Conservation (phyloP, 495 filamentous ascomycete species). For the Lentithecium fluviatile region DNA sequence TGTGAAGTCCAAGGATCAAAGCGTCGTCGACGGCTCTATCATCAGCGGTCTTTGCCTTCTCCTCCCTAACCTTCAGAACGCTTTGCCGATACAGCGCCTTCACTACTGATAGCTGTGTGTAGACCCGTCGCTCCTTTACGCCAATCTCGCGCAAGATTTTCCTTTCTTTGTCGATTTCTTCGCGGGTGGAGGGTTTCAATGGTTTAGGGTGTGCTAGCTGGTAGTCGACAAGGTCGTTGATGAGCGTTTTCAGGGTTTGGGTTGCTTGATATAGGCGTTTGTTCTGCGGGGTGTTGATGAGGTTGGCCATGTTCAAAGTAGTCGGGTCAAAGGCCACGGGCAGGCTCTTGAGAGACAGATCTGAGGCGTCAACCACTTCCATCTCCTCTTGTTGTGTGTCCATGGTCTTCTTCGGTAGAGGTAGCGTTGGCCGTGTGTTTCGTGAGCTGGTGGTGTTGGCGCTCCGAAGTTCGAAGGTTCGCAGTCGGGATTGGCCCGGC, state of each 20-base stretch:
- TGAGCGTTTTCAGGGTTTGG: slow-evolving; percentile 6
- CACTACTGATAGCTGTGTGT: slow-evolving; percentile 75
- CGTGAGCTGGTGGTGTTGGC: too few species aligned
- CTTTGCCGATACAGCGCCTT: slow-evolving; percentile 80
- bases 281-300: slow-evolving; percentile 21
- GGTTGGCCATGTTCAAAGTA: neutral
- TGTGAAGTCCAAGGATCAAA: slow-evolving; percentile 89
- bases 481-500: too few species aligned
- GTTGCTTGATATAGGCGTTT: slow-evolving; percentile 11
- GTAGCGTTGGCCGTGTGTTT: too few species aligned
- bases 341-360: too few species aligned
- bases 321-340: too few species aligned
- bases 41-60: slow-evolving; percentile 82
- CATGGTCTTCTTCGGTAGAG: too few species aligned
- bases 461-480: too few species aligned
- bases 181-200: neutral
- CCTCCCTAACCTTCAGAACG: slow-evolving; percentile 75
- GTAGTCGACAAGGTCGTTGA: slow-evolving; percentile 17
- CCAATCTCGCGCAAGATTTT: slow-evolving; percentile 63
- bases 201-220: slow-evolving; percentile 6
- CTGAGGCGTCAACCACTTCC: too few species aligned
- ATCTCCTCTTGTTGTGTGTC: too few species aligned
- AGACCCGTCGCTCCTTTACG: slow-evolving; percentile 75
- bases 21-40: slow-evolving; percentile 86
- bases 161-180: slow-evolving; percentile 18